These are phyloP conservation scores for Phytopythium ostracodes DNA, from an alignment of 352 stramenopile genomes.

Conservation along the genomic window DNA sequence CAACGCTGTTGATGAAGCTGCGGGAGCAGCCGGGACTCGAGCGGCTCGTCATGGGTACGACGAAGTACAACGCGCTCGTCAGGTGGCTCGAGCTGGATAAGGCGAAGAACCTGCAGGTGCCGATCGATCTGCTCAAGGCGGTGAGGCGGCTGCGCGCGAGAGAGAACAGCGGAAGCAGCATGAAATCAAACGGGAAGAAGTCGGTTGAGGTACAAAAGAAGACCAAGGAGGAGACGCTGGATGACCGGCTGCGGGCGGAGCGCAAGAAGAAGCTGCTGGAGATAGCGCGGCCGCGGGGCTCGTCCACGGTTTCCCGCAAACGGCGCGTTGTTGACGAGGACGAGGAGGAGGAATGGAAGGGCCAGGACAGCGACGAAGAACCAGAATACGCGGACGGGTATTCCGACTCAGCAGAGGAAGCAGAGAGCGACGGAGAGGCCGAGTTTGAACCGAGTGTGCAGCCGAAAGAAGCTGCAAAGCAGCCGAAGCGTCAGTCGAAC, in stretches of 20 bases:
- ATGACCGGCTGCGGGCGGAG: conserved; percentile 30
- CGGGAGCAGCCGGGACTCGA: conserved; percentile 32
- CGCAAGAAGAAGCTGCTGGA: conserved; percentile 18
- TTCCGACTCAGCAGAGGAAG: conserved; percentile 27
- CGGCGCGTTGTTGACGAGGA: conserved; percentile 23
- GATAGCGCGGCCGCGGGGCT: conserved; percentile 1
- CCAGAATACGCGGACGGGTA: conserved; percentile 26
- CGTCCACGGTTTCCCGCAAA: conserved; percentile 13
- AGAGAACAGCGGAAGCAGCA: conserved; percentile 7
- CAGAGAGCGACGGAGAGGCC: conserved; percentile 27
- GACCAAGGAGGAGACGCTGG: conserved; percentile 31
- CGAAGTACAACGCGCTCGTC: conserved; percentile 42
- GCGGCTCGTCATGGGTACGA: conserved; percentile 24
- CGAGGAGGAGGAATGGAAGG: conserved; percentile 21
- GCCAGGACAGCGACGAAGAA: conserved; percentile 18
- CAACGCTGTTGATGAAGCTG: conserved; percentile 32
- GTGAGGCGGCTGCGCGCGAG: conserved; percentile 13
- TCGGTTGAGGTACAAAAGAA: not conserved
- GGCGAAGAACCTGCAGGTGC: conserved; percentile 30
- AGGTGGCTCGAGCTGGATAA: conserved; percentile 57
- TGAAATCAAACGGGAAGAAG: conserved; percentile 15
- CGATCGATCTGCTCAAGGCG: conserved; percentile 26
- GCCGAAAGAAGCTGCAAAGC: conserved; percentile 13
- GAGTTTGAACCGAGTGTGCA: conserved; percentile 26
- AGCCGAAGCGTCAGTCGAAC: conserved; percentile 12